These are phyloP conservation scores for Pichia terricola DNA, from an alignment of 1,139 yeast species.

Conservation along the genomic window DNA sequence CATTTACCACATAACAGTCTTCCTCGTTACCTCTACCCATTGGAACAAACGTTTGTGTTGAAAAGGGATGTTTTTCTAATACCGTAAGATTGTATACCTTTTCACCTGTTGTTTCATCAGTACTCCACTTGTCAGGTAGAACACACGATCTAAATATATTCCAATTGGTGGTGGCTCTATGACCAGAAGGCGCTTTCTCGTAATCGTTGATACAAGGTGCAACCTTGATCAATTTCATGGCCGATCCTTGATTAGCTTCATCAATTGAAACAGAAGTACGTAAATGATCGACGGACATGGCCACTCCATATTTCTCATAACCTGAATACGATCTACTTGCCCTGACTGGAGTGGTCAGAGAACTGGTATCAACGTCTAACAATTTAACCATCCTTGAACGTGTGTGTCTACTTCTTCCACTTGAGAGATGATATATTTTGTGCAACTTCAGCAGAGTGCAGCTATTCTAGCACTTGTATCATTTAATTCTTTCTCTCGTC, in stretches of 20 bases:
- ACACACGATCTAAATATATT: slow-evolving; percentile 78
- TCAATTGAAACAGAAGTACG: slow-evolving; percentile 32
- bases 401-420: too few species aligned
- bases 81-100: slow-evolving; percentile 51
- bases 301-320: slow-evolving; percentile 43
- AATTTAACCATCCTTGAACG: slow-evolving; percentile 10
- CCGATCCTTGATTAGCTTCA: slow-evolving; percentile 90
- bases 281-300: slow-evolving; percentile 48
- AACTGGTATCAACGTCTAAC: slow-evolving; percentile 6
- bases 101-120: slow-evolving; percentile 13
- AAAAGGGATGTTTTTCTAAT: slow-evolving; percentile 79
- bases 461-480: too few species aligned
- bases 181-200: slow-evolving; percentile 36
- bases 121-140: slow-evolving; percentile 48
- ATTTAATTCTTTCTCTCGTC: too few species aligned
- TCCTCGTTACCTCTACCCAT: slow-evolving; percentile 54
- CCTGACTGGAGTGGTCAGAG: slow-evolving; percentile 8
- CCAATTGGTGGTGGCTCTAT: slow-evolving; percentile 50
- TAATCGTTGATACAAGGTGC: slow-evolving; percentile 56
- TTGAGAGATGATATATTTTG: too few species aligned
- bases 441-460: too few species aligned
- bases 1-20: slow-evolving; percentile 67
- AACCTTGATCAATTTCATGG: slow-evolving; percentile 64
- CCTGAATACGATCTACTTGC: slow-evolving; percentile 18
- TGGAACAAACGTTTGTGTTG: slow-evolving; percentile 88